These are phyloP conservation scores for Camellia lanceoleosa DNA, from an alignment of 148 eudicot genomes.

Conservation along the genomic window DNA sequence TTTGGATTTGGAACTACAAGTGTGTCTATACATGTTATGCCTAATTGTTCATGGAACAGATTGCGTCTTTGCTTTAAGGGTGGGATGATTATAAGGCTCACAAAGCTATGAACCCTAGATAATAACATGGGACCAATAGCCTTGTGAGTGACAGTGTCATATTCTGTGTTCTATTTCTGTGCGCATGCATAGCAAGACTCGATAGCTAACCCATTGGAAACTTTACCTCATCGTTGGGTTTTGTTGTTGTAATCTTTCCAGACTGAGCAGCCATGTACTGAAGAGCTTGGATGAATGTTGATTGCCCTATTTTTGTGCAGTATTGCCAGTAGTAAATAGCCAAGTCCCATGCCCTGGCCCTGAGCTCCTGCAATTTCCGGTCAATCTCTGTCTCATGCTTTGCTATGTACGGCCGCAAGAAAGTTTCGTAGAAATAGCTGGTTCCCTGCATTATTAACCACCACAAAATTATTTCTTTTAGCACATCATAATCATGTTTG, in stretches of 20 bases:
- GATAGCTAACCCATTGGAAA: background rate
- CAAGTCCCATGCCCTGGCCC: slow-evolving; percentile 28
- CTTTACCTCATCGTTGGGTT: slow-evolving; percentile 9
- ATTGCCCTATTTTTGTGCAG: slow-evolving; percentile 10
- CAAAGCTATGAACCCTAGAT: too few relatives aligned
- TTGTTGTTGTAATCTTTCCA: background rate
- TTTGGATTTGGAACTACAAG: too few relatives aligned
- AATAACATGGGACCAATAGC: too few relatives aligned
- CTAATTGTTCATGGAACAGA: too few relatives aligned
- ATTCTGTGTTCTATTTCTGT: too few relatives aligned
- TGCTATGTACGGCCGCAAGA: slow-evolving; percentile 29
- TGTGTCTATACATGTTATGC: too few relatives aligned
- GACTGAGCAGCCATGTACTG: slow-evolving; percentile 15
- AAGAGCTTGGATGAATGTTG: slow-evolving; percentile 13
- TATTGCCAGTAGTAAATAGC: slow-evolving; percentile 30
- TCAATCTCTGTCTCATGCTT: slow-evolving; percentile 41
- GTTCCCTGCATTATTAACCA: slow-evolving; percentile 31
- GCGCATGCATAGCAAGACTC: too few relatives aligned
- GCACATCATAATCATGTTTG: background rate
- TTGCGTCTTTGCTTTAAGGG: too few relatives aligned
- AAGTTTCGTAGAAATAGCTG: slow-evolving; percentile 25
- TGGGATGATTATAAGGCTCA: too few relatives aligned
- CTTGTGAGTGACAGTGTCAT: too few relatives aligned
- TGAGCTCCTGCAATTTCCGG: slow-evolving; percentile 25
- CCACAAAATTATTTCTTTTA: background rate